Base-by-base conservation (phyloP, 768 basidiomycete species). In the Phanerochaete carnosa region DNA sequence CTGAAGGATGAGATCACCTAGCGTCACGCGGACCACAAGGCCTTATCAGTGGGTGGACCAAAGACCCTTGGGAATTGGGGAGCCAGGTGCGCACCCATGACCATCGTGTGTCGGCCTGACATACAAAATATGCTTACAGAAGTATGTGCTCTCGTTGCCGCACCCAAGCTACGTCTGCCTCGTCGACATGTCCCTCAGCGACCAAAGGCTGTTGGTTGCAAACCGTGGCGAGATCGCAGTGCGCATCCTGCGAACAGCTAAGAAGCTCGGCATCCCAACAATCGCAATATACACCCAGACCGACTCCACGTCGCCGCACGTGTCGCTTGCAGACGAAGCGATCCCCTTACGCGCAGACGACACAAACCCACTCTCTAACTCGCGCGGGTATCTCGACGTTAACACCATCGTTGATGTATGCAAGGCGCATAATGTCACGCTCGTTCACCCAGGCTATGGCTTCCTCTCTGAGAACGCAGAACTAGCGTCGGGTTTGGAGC, bases 191-290 rank as follows among this genome's bases (percentile, higher is more conserved):
- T 43, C 47, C 7, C 47, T 49, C 47, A 50, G 19, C 30, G 30
- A 55, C 3, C 80, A 84, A 63, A 85, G 80, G 62, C 74, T 88
- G 0, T 79, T 89, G 61, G 75, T 90, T 61, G 86, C 86, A 22
- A 89, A 90, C 69, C 83, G 88, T 26, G 88, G 88, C 45, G 88
- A 90, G 70, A 89, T 90, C 55, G 87, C 87, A 9, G 76, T 84
- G 15, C 82, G 88, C 9, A 80, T 89, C 64, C 73, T 89, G 26
- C 79, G 77, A 54, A 83, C 86, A 0, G 85, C 85, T 1, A 77
- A 78, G 51, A 70, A 70, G 28, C 76, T 87, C 2, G 81, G 78
- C 1, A 66, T 90, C 26, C 69, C 65, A 3, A 86, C 85, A 0
- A 66, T 88, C n/a, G 76, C 84, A 2, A 73, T 89, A 45, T 88